Percentiles rank a stretch among this genome's conserved stretches.
Evolutionary conservation across 768 basidiomycete genomes (phyloP).

Genomic region (Amanita muscaria): DNA sequence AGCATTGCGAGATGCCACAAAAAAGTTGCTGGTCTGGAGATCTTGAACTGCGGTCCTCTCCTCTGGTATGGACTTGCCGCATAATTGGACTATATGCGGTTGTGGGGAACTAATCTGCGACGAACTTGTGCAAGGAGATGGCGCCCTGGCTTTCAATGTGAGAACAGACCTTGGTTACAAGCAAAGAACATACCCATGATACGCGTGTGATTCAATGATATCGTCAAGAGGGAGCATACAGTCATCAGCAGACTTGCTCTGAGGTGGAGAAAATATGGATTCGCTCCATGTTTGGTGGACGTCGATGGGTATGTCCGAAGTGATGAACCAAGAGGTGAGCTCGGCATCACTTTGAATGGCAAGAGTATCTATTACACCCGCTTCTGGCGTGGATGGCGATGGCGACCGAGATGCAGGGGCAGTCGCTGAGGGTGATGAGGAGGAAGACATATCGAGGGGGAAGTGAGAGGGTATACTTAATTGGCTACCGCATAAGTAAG

Average conservation of each 20-base stretch:
- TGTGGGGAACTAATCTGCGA: conserved; percentile 18
- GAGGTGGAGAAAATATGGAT: conserved; percentile 25
- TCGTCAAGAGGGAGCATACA: conserved; percentile 64
- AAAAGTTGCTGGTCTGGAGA: conserved; percentile 20
- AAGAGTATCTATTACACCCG: conserved; percentile 43
- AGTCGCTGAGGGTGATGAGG: conserved; percentile 40
- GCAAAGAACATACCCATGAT: conserved; percentile 55
- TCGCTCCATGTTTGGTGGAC: conserved; percentile 37
- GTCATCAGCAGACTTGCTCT: conserved; percentile 41
- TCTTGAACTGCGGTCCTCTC: conserved; percentile 14
- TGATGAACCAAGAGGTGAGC: conserved; percentile 47
- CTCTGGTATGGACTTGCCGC: neutral
- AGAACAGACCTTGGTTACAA: conserved; percentile 9
- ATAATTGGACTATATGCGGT: conserved; percentile 15
- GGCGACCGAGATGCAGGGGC: conserved; percentile 58
- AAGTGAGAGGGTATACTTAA: conserved; percentile 1
- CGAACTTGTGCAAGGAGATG: conserved; percentile 24
- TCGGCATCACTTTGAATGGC: conserved; percentile 43
- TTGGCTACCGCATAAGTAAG: too few species aligned
- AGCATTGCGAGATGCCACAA: conserved; percentile 26
- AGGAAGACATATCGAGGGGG: conserved; percentile 28
- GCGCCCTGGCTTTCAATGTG: conserved; percentile 22
- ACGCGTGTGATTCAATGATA: conserved; percentile 63
- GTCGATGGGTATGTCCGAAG: conserved; percentile 34
- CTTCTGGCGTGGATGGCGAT: conserved; percentile 64